Percentiles rank a stretch among this genome's conserved stretches.
Evolutionary conservation across 1,139 yeast species (phyloP).

Genomic region (Taphrina pruni): DNA sequence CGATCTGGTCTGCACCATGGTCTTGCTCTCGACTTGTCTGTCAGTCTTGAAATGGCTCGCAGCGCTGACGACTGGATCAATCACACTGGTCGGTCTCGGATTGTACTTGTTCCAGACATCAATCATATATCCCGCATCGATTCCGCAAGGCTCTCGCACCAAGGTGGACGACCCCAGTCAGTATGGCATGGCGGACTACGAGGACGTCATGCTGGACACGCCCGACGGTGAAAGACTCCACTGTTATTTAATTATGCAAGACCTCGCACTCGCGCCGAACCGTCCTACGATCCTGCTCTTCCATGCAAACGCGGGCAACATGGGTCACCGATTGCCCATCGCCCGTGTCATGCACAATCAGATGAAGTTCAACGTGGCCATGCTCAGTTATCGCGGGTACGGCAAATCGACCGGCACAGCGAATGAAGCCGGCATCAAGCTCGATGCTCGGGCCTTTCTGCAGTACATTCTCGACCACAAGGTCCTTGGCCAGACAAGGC

Average conservation of each 20-base stretch:
- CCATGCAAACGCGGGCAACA: conserved; percentile 96
- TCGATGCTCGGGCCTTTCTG: conserved; percentile 79
- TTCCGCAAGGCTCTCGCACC: conserved; percentile 74
- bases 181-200: conserved; percentile 68
- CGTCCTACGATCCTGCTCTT: conserved; percentile 71
- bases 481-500: conserved; percentile 59
- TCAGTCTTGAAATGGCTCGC: conserved; percentile 23
- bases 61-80: background rate
- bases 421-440: conserved; percentile 76
- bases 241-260: conserved; percentile 41
- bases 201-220: conserved; percentile 66
- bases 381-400: conserved; percentile 51
- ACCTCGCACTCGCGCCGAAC: conserved; percentile 52
- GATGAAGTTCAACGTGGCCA: conserved; percentile 70
- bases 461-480: conserved; percentile 62
- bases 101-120: conserved; percentile 58
- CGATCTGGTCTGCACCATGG: background rate
- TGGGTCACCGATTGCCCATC: conserved; percentile 88
- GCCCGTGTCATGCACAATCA: conserved; percentile 71
- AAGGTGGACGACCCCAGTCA: conserved; percentile 79
- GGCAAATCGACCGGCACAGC: conserved; percentile 84
- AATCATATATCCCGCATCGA: conserved; percentile 79
- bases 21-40: conserved; percentile 4
- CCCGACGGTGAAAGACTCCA: conserved; percentile 67
- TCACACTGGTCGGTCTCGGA: conserved; percentile 18